Conservation (phyloP, 768 basidiomycete species). For the Steccherinum ochraceum region DNA sequence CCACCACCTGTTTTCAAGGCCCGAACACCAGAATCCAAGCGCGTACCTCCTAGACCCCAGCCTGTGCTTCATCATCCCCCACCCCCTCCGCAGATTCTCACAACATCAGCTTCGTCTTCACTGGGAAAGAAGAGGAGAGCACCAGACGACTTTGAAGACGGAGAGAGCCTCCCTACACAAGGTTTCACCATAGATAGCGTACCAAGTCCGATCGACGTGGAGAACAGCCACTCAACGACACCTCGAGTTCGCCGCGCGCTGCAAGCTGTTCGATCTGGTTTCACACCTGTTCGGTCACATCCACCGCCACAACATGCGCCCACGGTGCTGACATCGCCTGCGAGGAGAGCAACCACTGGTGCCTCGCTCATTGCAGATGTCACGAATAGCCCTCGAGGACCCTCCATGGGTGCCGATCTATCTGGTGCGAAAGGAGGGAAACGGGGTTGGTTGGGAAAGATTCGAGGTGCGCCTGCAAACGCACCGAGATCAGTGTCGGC, state of each 20-base stretch:
- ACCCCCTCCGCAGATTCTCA: constrained; percentile 1
- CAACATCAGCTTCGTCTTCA: constrained; percentile 28
- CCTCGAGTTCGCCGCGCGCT: constrained; percentile 59
- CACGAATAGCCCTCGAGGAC: constrained; percentile 52
- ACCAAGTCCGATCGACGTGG: constrained; percentile 24
- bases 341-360: constrained; percentile 35
- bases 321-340: constrained; percentile 38
- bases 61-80: background rate
- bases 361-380: constrained; percentile 44
- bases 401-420: constrained; percentile 28
- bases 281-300: constrained; percentile 58
- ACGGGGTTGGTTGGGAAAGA: constrained; percentile 68
- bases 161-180: constrained; percentile 52
- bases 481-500: constrained; percentile 3
- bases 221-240: constrained; percentile 27
- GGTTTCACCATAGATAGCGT: constrained; percentile 52
- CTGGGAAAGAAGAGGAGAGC: constrained; percentile 65
- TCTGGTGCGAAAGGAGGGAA: constrained; percentile 31
- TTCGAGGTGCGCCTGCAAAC: constrained; percentile 35
- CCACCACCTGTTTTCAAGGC: constrained; percentile 40
- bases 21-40: constrained; percentile 40
- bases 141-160: constrained; percentile 69
- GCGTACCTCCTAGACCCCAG: constrained; percentile 6
- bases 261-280: constrained; percentile 55
- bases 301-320: constrained; percentile 23